Evolutionary conservation across 345 rosid species (phyloP), one percentile per base, ranked within the genome.

Genomic region (Lepidium sativum): DNA sequence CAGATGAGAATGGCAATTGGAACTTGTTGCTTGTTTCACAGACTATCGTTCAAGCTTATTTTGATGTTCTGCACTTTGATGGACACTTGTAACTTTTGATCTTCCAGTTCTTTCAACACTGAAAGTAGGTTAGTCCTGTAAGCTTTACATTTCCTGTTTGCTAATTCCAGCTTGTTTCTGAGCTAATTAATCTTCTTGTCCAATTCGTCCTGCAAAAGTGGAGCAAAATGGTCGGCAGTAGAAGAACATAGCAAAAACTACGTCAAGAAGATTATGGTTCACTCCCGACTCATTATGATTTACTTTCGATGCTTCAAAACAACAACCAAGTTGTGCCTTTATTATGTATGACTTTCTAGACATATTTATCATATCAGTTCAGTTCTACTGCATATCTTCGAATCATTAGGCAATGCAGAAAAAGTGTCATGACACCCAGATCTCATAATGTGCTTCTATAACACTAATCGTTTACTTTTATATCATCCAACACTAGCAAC

Each of bases 61-160:
- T 70, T 79, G 44, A 79, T 73, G 61, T 70, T 79, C 64, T 79
- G 74, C 59, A 76, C 76, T 61, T 76, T 76, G 56, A 79, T 62
- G 20, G 80, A 79, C 23, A 79, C 59, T 45, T 79, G 80, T 18
- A 83, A 52, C 74, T 81, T 80, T 67, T 83, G 80, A 40, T 79
- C 80, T 48, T 83, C 82, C 40, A 83, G 68, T 47, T 79, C 85
- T 68, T 79, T 80, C 54, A 83, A 71, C 7, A 83, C 71, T 21
- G 83, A 77, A 54, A 79, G 75, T 70, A 83, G 65, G 70, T 81
- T 83, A n/a, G 79, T 74, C 58, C 80, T 68, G 60, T 79, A 81
- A 18, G 74, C 78, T 73, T 77, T 81, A 60, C 85, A 75, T 72
- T 74, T 79, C 58, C 74, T 54, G 23, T 49, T 63, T 18, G 83